Evolutionary conservation across 306 rosid species (phyloP).

Genomic region (Cotoneaster glaucophyllus): DNA sequence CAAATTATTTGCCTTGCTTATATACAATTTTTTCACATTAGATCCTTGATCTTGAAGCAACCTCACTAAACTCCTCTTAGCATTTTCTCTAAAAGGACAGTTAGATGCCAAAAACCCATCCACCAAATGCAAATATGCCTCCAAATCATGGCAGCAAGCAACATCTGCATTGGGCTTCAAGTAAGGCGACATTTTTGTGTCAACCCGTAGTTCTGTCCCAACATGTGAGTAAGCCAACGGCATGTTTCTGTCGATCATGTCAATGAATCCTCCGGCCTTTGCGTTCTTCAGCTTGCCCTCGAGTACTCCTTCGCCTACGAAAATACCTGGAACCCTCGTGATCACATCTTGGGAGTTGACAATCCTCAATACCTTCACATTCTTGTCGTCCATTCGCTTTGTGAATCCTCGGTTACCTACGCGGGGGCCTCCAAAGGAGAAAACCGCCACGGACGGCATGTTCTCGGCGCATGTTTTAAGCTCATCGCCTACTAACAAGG

Average conservation of each 20-base stretch:
- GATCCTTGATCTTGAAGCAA: conserved; percentile 64
- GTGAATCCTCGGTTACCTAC: conserved; percentile 73
- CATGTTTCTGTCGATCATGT: conserved; percentile 43
- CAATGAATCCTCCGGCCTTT: conserved; percentile 26
- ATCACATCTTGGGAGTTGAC: conserved; percentile 87
- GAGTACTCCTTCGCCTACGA: conserved; percentile 37
- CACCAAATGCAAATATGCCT: conserved; percentile 86
- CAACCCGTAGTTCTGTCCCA: conserved; percentile 65
- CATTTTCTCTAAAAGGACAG: conserved; percentile 74
- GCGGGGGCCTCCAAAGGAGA: conserved; percentile 87
- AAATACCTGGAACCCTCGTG: conserved; percentile 53
- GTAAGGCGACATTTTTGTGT: conserved; percentile 81
- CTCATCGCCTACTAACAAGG: conserved; percentile 70
- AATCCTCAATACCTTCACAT: conserved; percentile 66
- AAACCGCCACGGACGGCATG: conserved; percentile 66
- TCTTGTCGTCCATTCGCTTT: conserved; percentile 17
- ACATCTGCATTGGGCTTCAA: conserved; percentile 82
- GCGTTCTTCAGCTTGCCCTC: conserved; percentile 39
- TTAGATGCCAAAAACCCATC: conserved; percentile 85
- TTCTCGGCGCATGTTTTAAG: conserved; percentile 29
- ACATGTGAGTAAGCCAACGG: conserved; percentile 73
- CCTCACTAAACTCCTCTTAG: conserved; percentile 71
- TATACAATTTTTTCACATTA: conserved; percentile 74
- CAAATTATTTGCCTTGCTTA: conserved; percentile 61
- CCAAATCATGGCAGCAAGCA: conserved; percentile 86